These are phyloP conservation scores for Penicillium olsonii DNA, from an alignment of 2,329 filamentous ascomycete species.

Conservation along the genomic window DNA sequence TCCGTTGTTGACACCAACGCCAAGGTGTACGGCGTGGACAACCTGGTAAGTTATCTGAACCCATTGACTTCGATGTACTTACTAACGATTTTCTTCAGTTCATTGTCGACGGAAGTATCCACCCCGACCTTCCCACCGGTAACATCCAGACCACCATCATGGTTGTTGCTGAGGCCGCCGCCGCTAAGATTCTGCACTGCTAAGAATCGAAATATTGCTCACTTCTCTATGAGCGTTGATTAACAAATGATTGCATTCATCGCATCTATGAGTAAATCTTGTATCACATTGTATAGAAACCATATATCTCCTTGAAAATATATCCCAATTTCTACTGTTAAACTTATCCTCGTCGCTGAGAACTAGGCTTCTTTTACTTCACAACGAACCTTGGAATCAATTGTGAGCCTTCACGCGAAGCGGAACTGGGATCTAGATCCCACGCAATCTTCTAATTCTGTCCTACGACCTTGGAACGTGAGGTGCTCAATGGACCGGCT, in stretches of 20 bases:
- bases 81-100: slow-evolving; percentile 7
- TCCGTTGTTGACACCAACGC: slow-evolving; percentile 65
- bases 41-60: slow-evolving; percentile 43
- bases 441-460: no score
- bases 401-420: no score
- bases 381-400: background rate
- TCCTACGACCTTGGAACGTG: no score
- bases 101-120: slow-evolving; percentile 70
- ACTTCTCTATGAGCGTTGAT: slow-evolving; percentile 44
- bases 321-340: background rate
- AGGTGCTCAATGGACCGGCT: no score
- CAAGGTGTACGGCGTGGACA: slow-evolving; percentile 67
- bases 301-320: background rate
- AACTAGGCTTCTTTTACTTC: no score
- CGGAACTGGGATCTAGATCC: no score
- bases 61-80: background rate
- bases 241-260: background rate
- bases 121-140: slow-evolving; percentile 67
- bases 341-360: background rate
- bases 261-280: background rate
- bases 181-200: slow-evolving; percentile 33
- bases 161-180: slow-evolving; percentile 63
- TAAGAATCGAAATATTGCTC: slow-evolving; percentile 8
- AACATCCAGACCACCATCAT: slow-evolving; percentile 69
- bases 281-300: background rate